These are phyloP conservation scores for Kazachstania bromeliacearum DNA, from an alignment of 805 yeast species.

Conservation along the genomic window DNA sequence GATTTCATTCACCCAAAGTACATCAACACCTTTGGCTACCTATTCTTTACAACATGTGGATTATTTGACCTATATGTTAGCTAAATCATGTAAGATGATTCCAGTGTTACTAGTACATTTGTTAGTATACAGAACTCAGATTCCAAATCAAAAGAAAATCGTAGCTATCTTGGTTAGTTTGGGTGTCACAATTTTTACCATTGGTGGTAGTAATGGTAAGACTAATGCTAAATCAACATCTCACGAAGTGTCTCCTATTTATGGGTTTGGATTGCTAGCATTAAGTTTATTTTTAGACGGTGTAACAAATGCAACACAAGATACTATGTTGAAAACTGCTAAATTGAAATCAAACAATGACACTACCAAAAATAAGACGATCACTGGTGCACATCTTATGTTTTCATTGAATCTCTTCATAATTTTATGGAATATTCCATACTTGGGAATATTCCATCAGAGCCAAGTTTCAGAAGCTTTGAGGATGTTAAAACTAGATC, in stretches of 20 bases:
- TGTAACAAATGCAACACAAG: conserved; percentile 87
- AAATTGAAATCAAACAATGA: conserved; percentile 4
- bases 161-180: conserved; percentile 72
- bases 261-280: conserved; percentile 54
- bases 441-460: conserved; percentile 30
- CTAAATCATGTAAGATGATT: conserved; percentile 86
- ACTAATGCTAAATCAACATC: conserved; percentile 7
- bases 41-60: conserved; percentile 74
- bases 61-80: conserved; percentile 72
- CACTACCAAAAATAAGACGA: conserved; percentile 13
- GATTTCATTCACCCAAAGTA: conserved; percentile 64
- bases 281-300: conserved; percentile 78
- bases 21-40: conserved; percentile 78
- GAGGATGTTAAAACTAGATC: conserved; percentile 30
- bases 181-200: conserved; percentile 77
- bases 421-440: conserved; percentile 39
- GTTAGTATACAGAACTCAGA: conserved; percentile 55
- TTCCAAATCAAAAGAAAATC: conserved; percentile 65
- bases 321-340: conserved; percentile 51
- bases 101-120: conserved; percentile 90
- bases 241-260: conserved; percentile 10
- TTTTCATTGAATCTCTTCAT: conserved; percentile 47
- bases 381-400: conserved; percentile 88
- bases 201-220: conserved; percentile 31
- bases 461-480: conserved; percentile 30